Evolutionary conservation across 345 rosid species (phyloP), one percentile per base, ranked within the genome.

Genomic region (Eucalyptus regnans): DNA sequence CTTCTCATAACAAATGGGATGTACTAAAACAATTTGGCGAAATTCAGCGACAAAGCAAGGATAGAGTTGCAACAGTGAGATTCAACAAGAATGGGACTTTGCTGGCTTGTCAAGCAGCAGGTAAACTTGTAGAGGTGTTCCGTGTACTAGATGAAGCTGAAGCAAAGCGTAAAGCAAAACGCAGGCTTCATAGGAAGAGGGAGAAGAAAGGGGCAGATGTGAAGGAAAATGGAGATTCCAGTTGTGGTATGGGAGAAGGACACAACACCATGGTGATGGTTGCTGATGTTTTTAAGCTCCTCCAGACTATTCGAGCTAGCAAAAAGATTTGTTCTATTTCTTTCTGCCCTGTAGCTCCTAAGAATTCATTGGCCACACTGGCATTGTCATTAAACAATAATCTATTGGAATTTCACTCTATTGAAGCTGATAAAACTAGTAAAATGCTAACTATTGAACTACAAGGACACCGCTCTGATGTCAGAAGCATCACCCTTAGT

Each of bases 311-410:
- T 87, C 94, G 98, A 91, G 98, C 96, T 83, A 91, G 96, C 68
- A 96, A 95, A 92, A 97, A 98, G 91, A 95, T 98, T 48, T 93
- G 95, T 92, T 98, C 99, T 41, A 93, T 96, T 89, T 95, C 98
- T 58, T 95, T 98, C 64, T 94, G 94, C 92, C 99, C 99, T 12
- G 85, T 90, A 37, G 87, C 93, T 86, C 93, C 97, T 23, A 96
- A 92, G 94, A 95, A 90, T 80, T 91, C 94, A 7, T 86, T 95
- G 94, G 99, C 96, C 80, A 93, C 94, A 25, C 88, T 98, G 86
- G 99, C 99, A 46, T 87, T 97, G 89, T 97, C 99, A 90, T 92
- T 97, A 94, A 97, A 96, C 93, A 97, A 95, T 92, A 97, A 97
- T 88, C 89, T 93, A 23, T 90, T 97, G 91, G 99, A 97, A 89